Conservation (phyloP, 2,329 filamentous ascomycete species). For the Botrytis fabae region DNA sequence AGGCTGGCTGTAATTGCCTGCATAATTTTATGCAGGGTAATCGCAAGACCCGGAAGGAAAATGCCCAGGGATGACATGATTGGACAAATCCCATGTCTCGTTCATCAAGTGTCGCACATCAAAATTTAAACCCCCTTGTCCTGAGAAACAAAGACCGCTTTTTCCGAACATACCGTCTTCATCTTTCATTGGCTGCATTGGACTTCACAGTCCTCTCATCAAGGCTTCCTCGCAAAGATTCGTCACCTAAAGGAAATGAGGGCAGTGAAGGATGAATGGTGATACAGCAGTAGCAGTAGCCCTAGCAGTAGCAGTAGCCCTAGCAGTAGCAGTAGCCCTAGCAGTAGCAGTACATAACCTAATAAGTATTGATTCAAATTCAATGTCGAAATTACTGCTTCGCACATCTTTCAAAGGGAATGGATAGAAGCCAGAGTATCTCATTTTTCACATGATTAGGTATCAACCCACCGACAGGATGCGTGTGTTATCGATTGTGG, state of each 20-base stretch:
- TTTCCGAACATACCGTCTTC: background rate
- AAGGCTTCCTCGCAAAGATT: background rate
- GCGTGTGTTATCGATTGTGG: background rate
- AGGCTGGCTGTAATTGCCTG: background rate
- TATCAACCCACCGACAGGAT: background rate
- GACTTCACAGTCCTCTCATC: slow-evolving; percentile 4
- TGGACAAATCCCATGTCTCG: background rate
- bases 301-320: background rate
- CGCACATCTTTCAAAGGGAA: background rate
- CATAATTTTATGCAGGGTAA: background rate
- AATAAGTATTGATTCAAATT: background rate
- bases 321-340: background rate
- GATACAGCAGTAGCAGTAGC: background rate
- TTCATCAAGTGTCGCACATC: background rate
- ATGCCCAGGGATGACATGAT: background rate
- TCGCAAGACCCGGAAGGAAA: background rate
- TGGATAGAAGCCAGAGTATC: background rate
- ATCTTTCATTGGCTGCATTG: background rate
- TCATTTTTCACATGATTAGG: background rate
- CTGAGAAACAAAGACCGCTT: background rate
- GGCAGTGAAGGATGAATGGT: background rate
- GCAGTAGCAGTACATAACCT: background rate
- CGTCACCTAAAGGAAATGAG: background rate
- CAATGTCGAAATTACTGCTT: background rate
- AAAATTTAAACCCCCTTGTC: background rate